A percentile compares a stretch with the other conserved stretches of the same genome.
These are phyloP conservation scores for Aphanomyces stellatus DNA, from an alignment of 352 stramenopile species.

Conservation along the genomic window DNA sequence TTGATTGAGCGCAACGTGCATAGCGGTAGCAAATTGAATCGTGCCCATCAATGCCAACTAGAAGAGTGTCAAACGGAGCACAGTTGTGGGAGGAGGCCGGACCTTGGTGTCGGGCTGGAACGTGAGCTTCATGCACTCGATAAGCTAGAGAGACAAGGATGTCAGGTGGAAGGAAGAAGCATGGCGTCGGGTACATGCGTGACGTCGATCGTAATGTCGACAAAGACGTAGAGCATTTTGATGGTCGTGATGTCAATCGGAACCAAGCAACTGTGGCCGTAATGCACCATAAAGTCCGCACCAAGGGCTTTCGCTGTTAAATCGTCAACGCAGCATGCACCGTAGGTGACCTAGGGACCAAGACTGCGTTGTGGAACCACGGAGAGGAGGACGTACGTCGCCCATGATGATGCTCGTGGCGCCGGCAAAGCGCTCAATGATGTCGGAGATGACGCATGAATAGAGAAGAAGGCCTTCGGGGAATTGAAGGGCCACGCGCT, in stretches of 20 bases:
- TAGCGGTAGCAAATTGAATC: slow-evolving; percentile 92
- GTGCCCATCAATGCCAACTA: slow-evolving; percentile 91
- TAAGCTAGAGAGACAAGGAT: slow-evolving; percentile 44
- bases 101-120: slow-evolving; percentile 72
- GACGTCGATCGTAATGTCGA: slow-evolving; percentile 98
- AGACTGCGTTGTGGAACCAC: background rate
- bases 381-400: slow-evolving; percentile 75
- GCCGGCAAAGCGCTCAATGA: slow-evolving; percentile 93
- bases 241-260: slow-evolving; percentile 94
- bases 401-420: slow-evolving; percentile 92
- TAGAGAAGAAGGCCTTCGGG: slow-evolving; percentile 98
- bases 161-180: slow-evolving; percentile 6
- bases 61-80: background rate
- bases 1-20: slow-evolving; percentile 70
- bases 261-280: slow-evolving; percentile 98
- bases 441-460: slow-evolving; percentile 96
- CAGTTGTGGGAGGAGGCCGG: background rate
- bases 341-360: slow-evolving; percentile 89
- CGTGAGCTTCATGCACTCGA: slow-evolving; percentile 93
- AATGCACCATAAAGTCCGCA: slow-evolving; percentile 98
- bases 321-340: slow-evolving; percentile 99
- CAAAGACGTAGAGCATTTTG: slow-evolving; percentile 99
- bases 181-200: slow-evolving; percentile 70
- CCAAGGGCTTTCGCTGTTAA: slow-evolving; percentile 92
- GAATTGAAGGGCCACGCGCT: slow-evolving; percentile 96